A percentile compares a stretch with the other conserved stretches of the same genome.
Conservation (phyloP, 768 basidiomycete genomes). For the Mrakia hoshinonis region DNA sequence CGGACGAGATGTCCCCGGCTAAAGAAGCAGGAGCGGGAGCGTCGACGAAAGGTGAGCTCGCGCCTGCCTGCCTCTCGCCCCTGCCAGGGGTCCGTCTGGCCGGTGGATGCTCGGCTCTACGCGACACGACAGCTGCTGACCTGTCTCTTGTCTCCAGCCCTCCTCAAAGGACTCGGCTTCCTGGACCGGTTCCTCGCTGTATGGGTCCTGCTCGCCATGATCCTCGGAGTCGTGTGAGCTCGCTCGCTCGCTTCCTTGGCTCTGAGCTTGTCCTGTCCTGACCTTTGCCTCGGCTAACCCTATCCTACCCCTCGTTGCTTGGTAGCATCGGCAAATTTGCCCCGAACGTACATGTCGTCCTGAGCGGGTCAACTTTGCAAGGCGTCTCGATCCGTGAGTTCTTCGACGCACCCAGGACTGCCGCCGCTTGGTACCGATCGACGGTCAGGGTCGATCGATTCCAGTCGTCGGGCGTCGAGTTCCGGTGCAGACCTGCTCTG, state of each 20-base stretch:
- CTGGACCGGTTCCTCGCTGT: slow-evolving; percentile 59
- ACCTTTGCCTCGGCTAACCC: neutral
- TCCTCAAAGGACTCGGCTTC: slow-evolving; percentile 43
- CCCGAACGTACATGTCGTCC: slow-evolving; percentile 17
- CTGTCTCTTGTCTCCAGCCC: neutral
- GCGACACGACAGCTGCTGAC: neutral
- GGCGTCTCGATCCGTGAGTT: slow-evolving; percentile 72
- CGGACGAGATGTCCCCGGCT: no score
- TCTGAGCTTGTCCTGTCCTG: neutral
- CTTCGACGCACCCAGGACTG: no score
- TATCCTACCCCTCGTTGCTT: neutral
- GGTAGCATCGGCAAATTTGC: slow-evolving; percentile 28
- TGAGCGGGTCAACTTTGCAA: slow-evolving; percentile 56
- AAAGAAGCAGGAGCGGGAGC: neutral
- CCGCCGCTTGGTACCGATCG: no score
- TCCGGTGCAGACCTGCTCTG: no score
- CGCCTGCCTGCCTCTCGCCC: neutral
- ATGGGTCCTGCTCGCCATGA: slow-evolving; percentile 62
- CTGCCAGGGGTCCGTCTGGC: neutral
- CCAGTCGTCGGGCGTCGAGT: no score
- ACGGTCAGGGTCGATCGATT: no score
- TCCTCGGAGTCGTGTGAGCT: slow-evolving; percentile 54
- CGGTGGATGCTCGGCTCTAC: neutral
- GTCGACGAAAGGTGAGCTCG: slow-evolving; percentile 2
- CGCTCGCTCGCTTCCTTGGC: no score